phyloP scores from a whole-genome alignment of 208 protist genomes.

The Wallacemonas sp. region DNA sequence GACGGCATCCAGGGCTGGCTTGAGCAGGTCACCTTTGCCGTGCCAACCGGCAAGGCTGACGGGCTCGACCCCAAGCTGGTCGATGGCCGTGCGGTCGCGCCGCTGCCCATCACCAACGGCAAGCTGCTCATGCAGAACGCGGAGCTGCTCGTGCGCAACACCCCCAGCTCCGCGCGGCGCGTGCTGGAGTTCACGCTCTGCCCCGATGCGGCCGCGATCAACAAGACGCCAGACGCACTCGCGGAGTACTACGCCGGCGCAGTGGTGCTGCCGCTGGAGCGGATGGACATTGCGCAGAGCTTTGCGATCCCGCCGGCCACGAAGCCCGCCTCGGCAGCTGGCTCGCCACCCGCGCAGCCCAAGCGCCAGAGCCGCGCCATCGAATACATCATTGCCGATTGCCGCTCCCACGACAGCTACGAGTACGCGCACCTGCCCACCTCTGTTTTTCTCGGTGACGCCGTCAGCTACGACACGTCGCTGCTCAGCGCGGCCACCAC shows the following conservation, averaged over 20 bases:
- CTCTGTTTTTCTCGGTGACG: conserved; percentile 64
- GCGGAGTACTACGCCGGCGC: conserved; percentile 60
- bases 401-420: conserved; percentile 76
- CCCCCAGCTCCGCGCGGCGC: conserved; percentile 59
- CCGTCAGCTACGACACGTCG: conserved; percentile 35
- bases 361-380: conserved; percentile 16
- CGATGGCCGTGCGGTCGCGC: conserved; percentile 52
- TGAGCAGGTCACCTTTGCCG: conserved; percentile 26
- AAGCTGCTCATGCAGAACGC: conserved; percentile 79
- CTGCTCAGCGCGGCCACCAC: conserved; percentile 25
- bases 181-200: conserved; percentile 70
- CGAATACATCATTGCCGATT: conserved; percentile 89
- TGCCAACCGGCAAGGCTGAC: conserved; percentile 38
- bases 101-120: conserved; percentile 51
- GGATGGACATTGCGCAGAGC: conserved; percentile 60
- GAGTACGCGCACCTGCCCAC: conserved; percentile 83
- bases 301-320: conserved; percentile 33
- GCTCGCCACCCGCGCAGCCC: background rate
- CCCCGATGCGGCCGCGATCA: conserved; percentile 39
- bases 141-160: conserved; percentile 70
- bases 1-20: conserved; percentile 34
- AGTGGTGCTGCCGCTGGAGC: conserved; percentile 70
- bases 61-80: conserved; percentile 44
- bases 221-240: conserved; percentile 53
- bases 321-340: background rate